Conservation (phyloP, 208 protist species). For the Acanthamoeba triangularis region DNA sequence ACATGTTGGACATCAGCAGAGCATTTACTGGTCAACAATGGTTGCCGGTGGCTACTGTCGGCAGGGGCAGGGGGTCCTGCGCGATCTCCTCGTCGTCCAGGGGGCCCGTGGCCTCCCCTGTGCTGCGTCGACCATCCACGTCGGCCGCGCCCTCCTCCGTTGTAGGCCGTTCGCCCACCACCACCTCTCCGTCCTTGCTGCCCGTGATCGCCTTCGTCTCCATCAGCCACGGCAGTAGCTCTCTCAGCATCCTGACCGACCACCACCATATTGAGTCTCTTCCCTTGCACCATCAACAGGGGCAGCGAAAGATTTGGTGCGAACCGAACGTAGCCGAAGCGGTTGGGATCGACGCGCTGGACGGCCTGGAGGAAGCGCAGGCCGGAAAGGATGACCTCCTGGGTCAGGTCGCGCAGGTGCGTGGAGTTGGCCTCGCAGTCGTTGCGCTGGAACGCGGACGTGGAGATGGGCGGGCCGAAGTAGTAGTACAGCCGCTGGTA, state of each 20-base stretch:
- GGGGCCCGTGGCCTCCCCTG: background rate
- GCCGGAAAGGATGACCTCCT: background rate
- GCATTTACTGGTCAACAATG: no score
- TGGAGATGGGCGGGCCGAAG: background rate
- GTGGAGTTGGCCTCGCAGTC: constrained; percentile 1
- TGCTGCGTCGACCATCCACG: background rate
- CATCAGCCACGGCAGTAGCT: background rate
- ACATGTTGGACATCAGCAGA: no score
- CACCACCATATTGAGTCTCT: background rate
- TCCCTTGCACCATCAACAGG: background rate
- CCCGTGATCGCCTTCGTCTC: background rate
- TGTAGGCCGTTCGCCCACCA: background rate
- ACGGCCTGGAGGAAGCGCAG: constrained; percentile 36
- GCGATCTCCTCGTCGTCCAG: background rate
- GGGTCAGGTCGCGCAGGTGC: background rate
- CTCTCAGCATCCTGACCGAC: background rate
- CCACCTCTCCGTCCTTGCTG: background rate
- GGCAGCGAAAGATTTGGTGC: no score
- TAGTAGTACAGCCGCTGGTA: constrained; percentile 59
- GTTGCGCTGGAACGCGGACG: background rate
- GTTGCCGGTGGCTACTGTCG: no score
- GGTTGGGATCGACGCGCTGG: background rate
- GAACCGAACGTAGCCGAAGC: constrained; percentile 23
- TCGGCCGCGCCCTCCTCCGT: background rate
- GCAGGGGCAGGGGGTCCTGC: no score